A percentile compares a stretch with the other conserved stretches of the same genome.
phyloP scores from a whole-genome alignment of 2,329 filamentous ascomycete species.

The Trichoderma cornu-damae region DNA sequence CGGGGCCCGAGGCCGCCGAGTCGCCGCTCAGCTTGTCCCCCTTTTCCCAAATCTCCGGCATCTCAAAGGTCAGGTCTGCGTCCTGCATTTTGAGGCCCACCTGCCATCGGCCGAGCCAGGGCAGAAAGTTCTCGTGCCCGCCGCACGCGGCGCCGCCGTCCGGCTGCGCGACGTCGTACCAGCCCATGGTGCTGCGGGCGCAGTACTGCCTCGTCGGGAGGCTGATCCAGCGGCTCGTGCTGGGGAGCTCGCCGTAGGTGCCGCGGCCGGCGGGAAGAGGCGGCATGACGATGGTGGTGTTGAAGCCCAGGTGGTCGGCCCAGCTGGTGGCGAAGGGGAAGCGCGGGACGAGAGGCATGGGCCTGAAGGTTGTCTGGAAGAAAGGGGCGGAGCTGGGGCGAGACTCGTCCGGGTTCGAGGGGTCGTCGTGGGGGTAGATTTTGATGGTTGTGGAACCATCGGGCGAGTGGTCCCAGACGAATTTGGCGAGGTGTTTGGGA shows the following conservation, averaged over 20 bases:
- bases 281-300: conserved; percentile 43
- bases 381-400: conserved; percentile 35
- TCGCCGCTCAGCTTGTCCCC: neutral
- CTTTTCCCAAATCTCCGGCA: conserved; percentile 26
- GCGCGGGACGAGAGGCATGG: conserved; percentile 37
- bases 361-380: conserved; percentile 43
- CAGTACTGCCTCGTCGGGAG: conserved; percentile 31
- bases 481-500: conserved; percentile 50
- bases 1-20: neutral
- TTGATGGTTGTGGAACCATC: conserved; percentile 38
- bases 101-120: conserved; percentile 42
- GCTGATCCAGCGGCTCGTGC: conserved; percentile 44
- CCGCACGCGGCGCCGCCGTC: conserved; percentile 22
- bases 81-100: conserved; percentile 38
- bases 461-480: conserved; percentile 39
- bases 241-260: conserved; percentile 39
- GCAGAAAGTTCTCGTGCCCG: conserved; percentile 43
- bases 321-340: conserved; percentile 41
- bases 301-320: conserved; percentile 38
- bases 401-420: conserved; percentile 28
- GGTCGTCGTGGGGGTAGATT: conserved; percentile 42
- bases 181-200: conserved; percentile 37
- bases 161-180: conserved; percentile 44
- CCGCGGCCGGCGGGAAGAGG: conserved; percentile 41
- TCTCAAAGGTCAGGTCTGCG: conserved; percentile 30